Percentiles rank a stretch among this genome's conserved stretches.
phyloP scores from a whole-genome alignment of 164 flowering plant species.

The Nymphaea thermarum region DNA sequence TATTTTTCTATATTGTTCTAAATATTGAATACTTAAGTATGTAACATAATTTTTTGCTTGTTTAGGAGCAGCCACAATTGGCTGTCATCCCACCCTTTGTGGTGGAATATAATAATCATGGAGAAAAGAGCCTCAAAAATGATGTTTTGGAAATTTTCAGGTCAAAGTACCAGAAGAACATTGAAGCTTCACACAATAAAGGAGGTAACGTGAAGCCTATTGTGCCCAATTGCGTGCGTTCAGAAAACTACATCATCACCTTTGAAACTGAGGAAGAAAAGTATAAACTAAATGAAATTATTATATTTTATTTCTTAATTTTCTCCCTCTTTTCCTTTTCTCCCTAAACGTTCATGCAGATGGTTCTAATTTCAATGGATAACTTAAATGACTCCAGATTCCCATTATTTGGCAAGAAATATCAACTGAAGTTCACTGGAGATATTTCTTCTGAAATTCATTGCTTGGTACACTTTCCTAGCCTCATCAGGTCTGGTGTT shows the following conservation, averaged over 20 bases:
- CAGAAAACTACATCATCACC: conserved; percentile 89
- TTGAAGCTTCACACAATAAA: conserved; percentile 89
- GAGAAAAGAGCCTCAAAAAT: too few species aligned
- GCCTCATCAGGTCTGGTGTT: conserved; percentile 71
- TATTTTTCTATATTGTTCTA: too few species aligned
- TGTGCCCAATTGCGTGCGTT: conserved; percentile 81
- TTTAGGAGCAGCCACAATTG: too few species aligned
- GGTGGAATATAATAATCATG: too few species aligned
- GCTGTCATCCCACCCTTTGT: too few species aligned
- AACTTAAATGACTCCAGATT: conserved; percentile 39
- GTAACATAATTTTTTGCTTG: too few species aligned
- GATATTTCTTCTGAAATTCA: conserved; percentile 71
- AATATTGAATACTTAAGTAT: too few species aligned
- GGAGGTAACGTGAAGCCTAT: conserved; percentile 65
- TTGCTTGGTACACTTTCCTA: conserved; percentile 94
- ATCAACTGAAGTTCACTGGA: conserved; percentile 74
- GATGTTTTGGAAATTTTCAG: conserved; percentile 19
- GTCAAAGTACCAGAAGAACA: conserved; percentile 98
- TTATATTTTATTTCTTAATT: not conserved
- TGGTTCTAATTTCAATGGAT: not conserved
- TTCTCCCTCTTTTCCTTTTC: not conserved
- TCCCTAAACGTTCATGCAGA: not conserved
- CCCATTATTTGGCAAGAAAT: conserved; percentile 87
- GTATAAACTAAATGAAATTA: conserved; percentile 21
- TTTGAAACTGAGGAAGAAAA: conserved; percentile 98